Percentiles rank a stretch among this genome's conserved stretches.
These are phyloP conservation scores for Yamadazyma sp. DNA, from an alignment of 805 yeast species.

Conservation along the genomic window DNA sequence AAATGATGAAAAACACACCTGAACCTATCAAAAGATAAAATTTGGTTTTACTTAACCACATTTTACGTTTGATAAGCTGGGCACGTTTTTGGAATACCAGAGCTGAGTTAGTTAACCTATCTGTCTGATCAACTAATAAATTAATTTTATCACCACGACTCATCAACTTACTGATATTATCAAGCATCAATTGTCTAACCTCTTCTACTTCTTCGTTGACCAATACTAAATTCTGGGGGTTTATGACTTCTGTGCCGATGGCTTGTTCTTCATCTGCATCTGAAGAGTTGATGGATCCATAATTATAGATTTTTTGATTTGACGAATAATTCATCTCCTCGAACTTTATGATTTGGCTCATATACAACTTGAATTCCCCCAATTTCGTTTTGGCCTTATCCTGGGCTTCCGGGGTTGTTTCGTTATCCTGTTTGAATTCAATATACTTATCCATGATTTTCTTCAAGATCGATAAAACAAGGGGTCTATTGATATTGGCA, in stretches of 20 bases:
- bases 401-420: conserved; percentile 9
- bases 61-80: conserved; percentile 53
- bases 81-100: conserved; percentile 70
- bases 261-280: conserved; percentile 17
- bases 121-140: conserved; percentile 74
- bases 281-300: conserved; percentile 24
- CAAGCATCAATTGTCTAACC: conserved; percentile 66
- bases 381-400: conserved; percentile 21
- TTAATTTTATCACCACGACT: conserved; percentile 77
- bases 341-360: conserved; percentile 53
- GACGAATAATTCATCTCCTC: conserved; percentile 48
- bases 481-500: conserved; percentile 40
- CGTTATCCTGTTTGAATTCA: conserved; percentile 34
- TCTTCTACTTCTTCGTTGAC: conserved; percentile 59
- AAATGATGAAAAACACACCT: conserved; percentile 28
- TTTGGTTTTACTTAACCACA: conserved; percentile 67
- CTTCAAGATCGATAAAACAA: conserved; percentile 47
- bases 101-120: conserved; percentile 63
- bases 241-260: conserved; percentile 21
- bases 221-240: conserved; percentile 34
- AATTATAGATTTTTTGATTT: conserved; percentile 29
- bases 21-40: conserved; percentile 29
- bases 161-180: conserved; percentile 67
- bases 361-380: conserved; percentile 53
- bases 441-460: conserved; percentile 50